These are phyloP conservation scores for Linnemannia exigua DNA, from an alignment of 192 early-diverging fungal genomes.

Conservation along the genomic window DNA sequence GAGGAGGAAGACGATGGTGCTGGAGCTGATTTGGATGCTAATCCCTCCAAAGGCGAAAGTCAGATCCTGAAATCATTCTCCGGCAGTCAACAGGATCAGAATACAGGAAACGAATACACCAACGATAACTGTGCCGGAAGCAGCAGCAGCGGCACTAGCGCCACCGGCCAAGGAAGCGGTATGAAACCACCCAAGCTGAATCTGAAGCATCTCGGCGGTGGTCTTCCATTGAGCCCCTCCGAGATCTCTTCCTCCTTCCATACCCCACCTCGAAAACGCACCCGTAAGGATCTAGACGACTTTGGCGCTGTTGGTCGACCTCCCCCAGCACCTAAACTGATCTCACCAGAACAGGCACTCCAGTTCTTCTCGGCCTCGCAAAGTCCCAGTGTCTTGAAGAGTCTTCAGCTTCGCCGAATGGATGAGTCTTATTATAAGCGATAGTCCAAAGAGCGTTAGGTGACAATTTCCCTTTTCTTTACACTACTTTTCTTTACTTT, in stretches of 20 bases:
- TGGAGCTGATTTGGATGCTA: neutral
- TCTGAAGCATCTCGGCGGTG: neutral
- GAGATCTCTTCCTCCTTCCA: neutral
- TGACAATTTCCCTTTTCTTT: too few relatives aligned
- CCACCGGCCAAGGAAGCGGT: neutral
- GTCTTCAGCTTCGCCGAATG: neutral
- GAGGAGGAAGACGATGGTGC: neutral
- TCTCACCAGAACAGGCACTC: neutral
- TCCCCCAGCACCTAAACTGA: constrained; percentile 7
- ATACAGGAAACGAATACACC: neutral
- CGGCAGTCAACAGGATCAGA: neutral
- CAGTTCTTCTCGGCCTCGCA: neutral
- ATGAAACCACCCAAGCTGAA: neutral
- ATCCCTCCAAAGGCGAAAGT: neutral
- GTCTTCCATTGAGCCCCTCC: neutral
- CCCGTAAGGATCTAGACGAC: neutral
- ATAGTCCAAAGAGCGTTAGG: too few relatives aligned
- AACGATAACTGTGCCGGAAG: neutral
- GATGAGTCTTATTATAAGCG: neutral
- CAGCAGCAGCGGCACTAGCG: neutral
- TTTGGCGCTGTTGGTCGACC: neutral
- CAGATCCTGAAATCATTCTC: neutral
- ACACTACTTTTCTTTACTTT: too few relatives aligned
- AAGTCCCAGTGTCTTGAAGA: neutral
- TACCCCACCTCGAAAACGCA: constrained; percentile 20